Evolutionary conservation across 1,284 basidiomycete genomes (phyloP).

Genomic region (Violaceomyces palustris): DNA sequence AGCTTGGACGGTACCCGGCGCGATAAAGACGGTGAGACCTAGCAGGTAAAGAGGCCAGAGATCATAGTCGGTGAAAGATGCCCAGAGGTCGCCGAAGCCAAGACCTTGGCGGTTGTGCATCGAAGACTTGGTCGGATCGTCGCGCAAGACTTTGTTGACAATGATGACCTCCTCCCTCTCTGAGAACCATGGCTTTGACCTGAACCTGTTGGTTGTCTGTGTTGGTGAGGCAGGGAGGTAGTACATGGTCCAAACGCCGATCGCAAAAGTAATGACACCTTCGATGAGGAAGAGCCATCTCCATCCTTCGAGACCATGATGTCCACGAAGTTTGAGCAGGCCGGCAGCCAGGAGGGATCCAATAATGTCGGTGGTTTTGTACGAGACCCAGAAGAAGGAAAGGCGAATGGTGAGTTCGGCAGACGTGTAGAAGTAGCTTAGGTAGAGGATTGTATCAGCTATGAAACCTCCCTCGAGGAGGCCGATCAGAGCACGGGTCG

Average conservation of each 20-base stretch:
- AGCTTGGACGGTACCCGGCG: constrained; percentile 9
- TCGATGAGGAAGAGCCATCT: constrained; percentile 26
- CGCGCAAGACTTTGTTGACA: constrained; percentile 63
- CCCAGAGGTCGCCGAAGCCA: constrained; percentile 2
- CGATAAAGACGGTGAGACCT: constrained; percentile 44
- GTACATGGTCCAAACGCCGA: constrained; percentile 18
- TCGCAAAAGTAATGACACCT: constrained; percentile 9
- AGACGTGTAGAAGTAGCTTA: constrained; percentile 53
- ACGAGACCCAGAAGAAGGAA: constrained; percentile 59
- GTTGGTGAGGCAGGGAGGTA: constrained; percentile 22
- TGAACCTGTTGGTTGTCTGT: constrained; percentile 5
- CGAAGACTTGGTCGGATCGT: constrained; percentile 63
- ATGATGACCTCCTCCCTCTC: constrained; percentile 58
- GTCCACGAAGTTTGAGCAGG: constrained; percentile 19
- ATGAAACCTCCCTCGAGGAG: constrained; percentile 60
- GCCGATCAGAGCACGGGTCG: constrained; percentile 15
- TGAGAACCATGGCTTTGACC: constrained; percentile 63
- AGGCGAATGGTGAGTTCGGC: constrained; percentile 62
- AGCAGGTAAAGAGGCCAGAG: constrained; percentile 68
- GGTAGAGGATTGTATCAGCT: constrained; percentile 52
- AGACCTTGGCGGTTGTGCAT: constrained; percentile 73
- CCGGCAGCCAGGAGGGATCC: constrained; percentile 26
- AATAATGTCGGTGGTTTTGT: constrained; percentile 20
- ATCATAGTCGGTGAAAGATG: constrained; percentile 62
- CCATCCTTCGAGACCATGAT: constrained; percentile 30